A percentile compares a stretch with the other conserved stretches of the same genome.
phyloP scores from a whole-genome alignment of 2,329 filamentous ascomycete species.

The Leptographium flavum region DNA sequence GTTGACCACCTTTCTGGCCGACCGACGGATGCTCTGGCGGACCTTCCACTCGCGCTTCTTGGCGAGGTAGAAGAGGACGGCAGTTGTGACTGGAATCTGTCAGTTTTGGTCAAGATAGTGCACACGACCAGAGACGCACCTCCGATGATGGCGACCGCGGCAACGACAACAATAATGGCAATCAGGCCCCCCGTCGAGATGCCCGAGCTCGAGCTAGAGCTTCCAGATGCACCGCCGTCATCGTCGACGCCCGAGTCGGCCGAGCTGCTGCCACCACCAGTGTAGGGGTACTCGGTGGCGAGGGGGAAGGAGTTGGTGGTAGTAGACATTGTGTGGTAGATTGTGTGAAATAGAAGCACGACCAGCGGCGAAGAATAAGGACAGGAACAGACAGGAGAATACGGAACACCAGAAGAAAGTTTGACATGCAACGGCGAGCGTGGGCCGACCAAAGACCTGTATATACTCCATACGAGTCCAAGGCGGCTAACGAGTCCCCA shows the following conservation, averaged over 20 bases:
- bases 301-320: slow-evolving; percentile 26
- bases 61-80: slow-evolving; percentile 60
- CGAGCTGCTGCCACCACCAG: slow-evolving; percentile 19
- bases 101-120: not conserved
- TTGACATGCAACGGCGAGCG: too few species aligned
- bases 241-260: slow-evolving; percentile 24
- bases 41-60: slow-evolving; percentile 80
- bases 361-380: slow-evolving; percentile 1
- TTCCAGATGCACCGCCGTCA: slow-evolving; percentile 52
- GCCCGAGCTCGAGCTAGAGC: slow-evolving; percentile 41
- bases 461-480: too few species aligned
- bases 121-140: slow-evolving; percentile 30
- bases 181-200: slow-evolving; percentile 57
- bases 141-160: slow-evolving; percentile 51
- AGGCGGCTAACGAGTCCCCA: too few species aligned
- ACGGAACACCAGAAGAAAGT: not conserved
- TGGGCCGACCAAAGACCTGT: not conserved
- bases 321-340: slow-evolving; percentile 23
- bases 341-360: not conserved
- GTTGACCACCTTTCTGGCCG: slow-evolving; percentile 45
- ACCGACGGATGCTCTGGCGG: slow-evolving; percentile 55
- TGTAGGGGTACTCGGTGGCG: slow-evolving; percentile 24
- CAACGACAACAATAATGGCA: slow-evolving; percentile 61
- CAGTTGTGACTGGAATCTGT: slow-evolving; percentile 37
- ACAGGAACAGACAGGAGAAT: not conserved